Evolutionary conservation across 441 rosid species (phyloP), one percentile per base, ranked within the genome.

Genomic region (Eruca vesicaria): DNA sequence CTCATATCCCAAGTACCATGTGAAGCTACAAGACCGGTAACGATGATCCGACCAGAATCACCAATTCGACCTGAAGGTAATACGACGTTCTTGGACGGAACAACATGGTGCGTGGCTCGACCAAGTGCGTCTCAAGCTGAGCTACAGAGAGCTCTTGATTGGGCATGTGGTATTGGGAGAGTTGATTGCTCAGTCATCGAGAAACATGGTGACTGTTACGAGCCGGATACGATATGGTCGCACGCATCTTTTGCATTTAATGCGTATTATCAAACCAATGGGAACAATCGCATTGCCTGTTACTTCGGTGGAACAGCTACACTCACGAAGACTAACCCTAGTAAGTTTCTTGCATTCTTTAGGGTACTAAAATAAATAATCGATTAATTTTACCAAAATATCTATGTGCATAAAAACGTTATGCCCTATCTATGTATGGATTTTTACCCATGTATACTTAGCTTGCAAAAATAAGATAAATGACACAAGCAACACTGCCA

Each of bases 211-310:
- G 67, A 80, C 0, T 89, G 94, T 74, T 89, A 73, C 63, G 79
- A 86, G 23, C 94, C 94, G 0, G 82, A 89, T 67, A 87, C 89
- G 5, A 81, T 86, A 5, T n/a, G 82, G 11, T 87, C 94, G 5
- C 94, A 89, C 8, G 94, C 94, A 76, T 89, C 94, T 4, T 89
- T 63, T 66, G 94, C 92, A 3, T 89, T 87, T 83, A 89, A 87
- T 73, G 79, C 31, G 16, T 87, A 86, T 61, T 89, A 87, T 81
- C 94, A 87, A 69, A 75, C 80, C 79, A 89, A 89, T 76, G 98
- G 97, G 3, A 94, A 94, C 35, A 89, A 95, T 56, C 93, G 86
- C 68, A 83, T 92, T 21, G 95, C 97, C 32, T 94, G 98, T 85
- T 88, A 90, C 72, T 94, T 94, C 8, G 98, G 97, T 63, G 97